Percentiles rank a stretch among this genome's conserved stretches.
Conservation (phyloP, 78 protist genomes). For the Dictyostelium firmibasis region DNA sequence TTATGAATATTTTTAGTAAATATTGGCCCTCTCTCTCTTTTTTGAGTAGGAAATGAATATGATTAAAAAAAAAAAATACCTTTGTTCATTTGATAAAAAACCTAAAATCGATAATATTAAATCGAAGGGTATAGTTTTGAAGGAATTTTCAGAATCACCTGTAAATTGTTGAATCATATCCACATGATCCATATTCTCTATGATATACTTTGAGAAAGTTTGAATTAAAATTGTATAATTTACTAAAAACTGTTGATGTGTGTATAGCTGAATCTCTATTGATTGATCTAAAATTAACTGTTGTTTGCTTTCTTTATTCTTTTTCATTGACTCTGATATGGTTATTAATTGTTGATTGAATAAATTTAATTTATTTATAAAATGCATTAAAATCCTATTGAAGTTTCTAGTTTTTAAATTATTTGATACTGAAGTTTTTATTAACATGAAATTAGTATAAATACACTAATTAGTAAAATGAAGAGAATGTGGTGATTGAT, state of each 20-base stretch:
- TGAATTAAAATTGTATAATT: conserved; percentile 50
- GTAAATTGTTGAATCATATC: conserved; percentile 37
- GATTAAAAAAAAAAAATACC: too few species aligned
- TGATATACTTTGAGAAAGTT: conserved; percentile 44
- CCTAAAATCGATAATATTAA: conserved; percentile 17
- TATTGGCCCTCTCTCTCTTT: too few species aligned
- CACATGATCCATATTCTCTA: conserved; percentile 42
- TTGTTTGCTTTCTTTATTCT: background rate
- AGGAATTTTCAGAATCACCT: conserved; percentile 15
- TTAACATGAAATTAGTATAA: background rate
- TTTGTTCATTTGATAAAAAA: conserved; percentile 44
- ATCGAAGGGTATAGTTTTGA: conserved; percentile 45
- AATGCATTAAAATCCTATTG: conserved; percentile 44
- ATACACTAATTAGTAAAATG: background rate
- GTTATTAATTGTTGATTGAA: conserved; percentile 21
- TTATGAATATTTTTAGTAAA: background rate
- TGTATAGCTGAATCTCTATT: conserved; percentile 21
- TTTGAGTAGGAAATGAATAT: too few species aligned
- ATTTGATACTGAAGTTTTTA: conserved; percentile 8
- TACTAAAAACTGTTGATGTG: conserved; percentile 42
- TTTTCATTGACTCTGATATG: background rate
- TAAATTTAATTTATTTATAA: conserved; percentile 34
- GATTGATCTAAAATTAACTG: conserved; percentile 6
- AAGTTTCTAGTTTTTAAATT: conserved; percentile 50
- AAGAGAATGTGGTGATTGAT: too few species aligned